Evolutionary conservation across 2,329 filamentous ascomycete species (phyloP).

Genomic region (Alternaria atra): DNA sequence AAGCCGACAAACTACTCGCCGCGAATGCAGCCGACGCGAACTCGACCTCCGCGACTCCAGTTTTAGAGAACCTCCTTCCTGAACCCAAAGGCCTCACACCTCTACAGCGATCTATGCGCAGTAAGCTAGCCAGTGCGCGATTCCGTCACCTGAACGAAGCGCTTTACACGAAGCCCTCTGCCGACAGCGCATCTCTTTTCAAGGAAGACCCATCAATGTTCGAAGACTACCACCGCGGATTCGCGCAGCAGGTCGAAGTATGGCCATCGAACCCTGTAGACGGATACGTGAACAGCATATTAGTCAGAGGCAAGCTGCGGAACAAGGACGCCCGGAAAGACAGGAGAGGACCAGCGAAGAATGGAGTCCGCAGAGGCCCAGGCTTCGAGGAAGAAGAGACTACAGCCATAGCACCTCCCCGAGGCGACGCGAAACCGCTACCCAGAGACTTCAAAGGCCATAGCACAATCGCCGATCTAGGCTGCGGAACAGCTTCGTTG

Average conservation of each 20-base stretch:
- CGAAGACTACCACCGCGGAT: conserved; percentile 93
- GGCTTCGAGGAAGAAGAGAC: conserved; percentile 16
- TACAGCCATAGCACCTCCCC: conserved; percentile 16
- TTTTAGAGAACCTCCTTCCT: conserved; percentile 38
- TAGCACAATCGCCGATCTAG: conserved; percentile 87
- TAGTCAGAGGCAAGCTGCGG: conserved; percentile 68
- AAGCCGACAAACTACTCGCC: conserved; percentile 13
- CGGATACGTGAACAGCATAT: conserved; percentile 78
- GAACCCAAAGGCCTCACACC: conserved; percentile 77
- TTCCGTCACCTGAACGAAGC: conserved; percentile 98
- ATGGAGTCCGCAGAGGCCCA: conserved; percentile 29
- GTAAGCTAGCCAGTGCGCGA: conserved; percentile 91
- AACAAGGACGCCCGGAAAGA: conserved; percentile 49
- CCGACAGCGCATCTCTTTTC: conserved; percentile 84
- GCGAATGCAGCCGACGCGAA: conserved; percentile 21
- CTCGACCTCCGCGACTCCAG: conserved; percentile 8
- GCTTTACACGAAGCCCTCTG: conserved; percentile 90
- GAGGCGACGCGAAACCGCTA: conserved; percentile 60
- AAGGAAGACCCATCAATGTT: conserved; percentile 89
- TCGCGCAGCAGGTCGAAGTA: conserved; percentile 91
- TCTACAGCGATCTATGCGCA: conserved; percentile 90
- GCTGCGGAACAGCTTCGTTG: conserved; percentile 90
- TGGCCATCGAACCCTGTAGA: conserved; percentile 98
- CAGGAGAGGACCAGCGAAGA: conserved; percentile 50
- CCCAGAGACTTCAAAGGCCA: conserved; percentile 73